Evolutionary conservation across 768 basidiomycete species (phyloP).

Genomic region (Galerina sulciceps): DNA sequence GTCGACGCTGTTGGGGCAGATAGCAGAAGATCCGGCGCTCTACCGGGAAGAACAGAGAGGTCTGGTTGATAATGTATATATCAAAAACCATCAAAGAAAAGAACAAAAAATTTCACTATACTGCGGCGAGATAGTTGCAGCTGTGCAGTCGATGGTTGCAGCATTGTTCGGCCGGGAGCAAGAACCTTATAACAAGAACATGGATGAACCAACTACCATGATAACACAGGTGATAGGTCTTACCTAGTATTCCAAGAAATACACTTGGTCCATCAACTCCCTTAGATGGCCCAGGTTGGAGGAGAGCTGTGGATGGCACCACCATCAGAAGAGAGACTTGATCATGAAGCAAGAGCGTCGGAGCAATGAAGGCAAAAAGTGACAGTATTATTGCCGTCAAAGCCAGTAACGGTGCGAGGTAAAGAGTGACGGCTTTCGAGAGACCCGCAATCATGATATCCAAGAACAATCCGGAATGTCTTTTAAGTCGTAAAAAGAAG

Average conservation of each 20-base stretch:
- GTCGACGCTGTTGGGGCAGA: conserved; percentile 65
- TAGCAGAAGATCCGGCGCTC: conserved; percentile 57
- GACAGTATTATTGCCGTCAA: conserved; percentile 69
- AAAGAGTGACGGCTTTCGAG: conserved; percentile 69
- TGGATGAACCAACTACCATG: conserved; percentile 1
- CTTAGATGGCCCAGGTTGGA: conserved; percentile 31
- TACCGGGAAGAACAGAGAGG: conserved; percentile 61
- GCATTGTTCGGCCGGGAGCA: conserved; percentile 58
- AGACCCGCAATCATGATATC: conserved; percentile 69
- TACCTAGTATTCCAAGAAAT: conserved; percentile 70
- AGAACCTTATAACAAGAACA: conserved; percentile 54
- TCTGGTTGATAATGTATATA: conserved; percentile 41
- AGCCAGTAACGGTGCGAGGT: conserved; percentile 68
- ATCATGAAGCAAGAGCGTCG: conserved; percentile 59
- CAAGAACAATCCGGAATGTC: not conserved
- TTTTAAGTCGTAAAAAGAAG: conserved; percentile 18
- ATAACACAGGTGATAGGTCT: not conserved
- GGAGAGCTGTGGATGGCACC: conserved; percentile 51
- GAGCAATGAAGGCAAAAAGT: conserved; percentile 72
- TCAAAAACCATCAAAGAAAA: not conserved
- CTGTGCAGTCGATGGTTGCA: conserved; percentile 58
- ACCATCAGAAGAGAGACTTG: conserved; percentile 71
- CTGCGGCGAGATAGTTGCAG: conserved; percentile 53
- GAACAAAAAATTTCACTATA: conserved; percentile 55
- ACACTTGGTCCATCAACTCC: conserved; percentile 70